Evolutionary conservation across 352 stramenopile genomes (phyloP).

Genomic region (Phytophthora rubi): DNA sequence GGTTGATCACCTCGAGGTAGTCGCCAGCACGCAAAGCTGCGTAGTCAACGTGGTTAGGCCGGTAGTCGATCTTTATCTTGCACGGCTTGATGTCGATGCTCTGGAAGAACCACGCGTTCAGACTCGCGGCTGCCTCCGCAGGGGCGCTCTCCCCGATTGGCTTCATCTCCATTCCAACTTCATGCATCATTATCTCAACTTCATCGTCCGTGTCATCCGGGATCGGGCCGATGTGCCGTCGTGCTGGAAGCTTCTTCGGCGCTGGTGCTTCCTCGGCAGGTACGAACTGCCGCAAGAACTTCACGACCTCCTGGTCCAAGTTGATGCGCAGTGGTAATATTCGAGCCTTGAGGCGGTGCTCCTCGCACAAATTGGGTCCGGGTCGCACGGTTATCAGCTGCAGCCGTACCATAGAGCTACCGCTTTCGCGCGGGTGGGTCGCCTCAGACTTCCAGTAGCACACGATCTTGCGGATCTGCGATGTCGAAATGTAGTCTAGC

Average conservation of each 20-base stretch:
- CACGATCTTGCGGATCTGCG: slow-evolving; percentile 90
- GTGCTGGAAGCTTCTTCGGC: slow-evolving; percentile 12
- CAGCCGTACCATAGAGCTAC: slow-evolving; percentile 84
- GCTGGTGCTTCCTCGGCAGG: slow-evolving; percentile 43
- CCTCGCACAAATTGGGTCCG: slow-evolving; percentile 77
- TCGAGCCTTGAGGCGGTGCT: slow-evolving; percentile 81
- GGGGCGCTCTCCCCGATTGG: slow-evolving; percentile 23
- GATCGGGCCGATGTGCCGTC: slow-evolving; percentile 23
- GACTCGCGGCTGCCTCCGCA: slow-evolving; percentile 48
- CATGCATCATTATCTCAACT: slow-evolving; percentile 33
- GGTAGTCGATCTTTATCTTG: slow-evolving; percentile 93
- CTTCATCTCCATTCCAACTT: slow-evolving; percentile 63
- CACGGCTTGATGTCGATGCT: slow-evolving; percentile 86
- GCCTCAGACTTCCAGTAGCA: slow-evolving; percentile 91
- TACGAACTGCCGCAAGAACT: slow-evolving; percentile 87
- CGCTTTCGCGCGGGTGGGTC: slow-evolving; percentile 81
- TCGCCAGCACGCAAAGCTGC: slow-evolving; percentile 81
- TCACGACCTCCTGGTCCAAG: slow-evolving; percentile 88
- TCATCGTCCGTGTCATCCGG: slow-evolving; percentile 46
- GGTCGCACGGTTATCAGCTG: slow-evolving; percentile 84
- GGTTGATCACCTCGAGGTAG: slow-evolving; percentile 90
- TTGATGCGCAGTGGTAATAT: slow-evolving; percentile 86
- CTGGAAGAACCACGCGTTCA: slow-evolving; percentile 87
- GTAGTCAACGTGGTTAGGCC: slow-evolving; percentile 88
- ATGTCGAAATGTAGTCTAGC: slow-evolving; percentile 90